Percentiles rank a stretch among this genome's conserved stretches.
These are phyloP conservation scores for Cryphonectria japonica DNA, from an alignment of 2,329 filamentous ascomycete species.

Conservation along the genomic window DNA sequence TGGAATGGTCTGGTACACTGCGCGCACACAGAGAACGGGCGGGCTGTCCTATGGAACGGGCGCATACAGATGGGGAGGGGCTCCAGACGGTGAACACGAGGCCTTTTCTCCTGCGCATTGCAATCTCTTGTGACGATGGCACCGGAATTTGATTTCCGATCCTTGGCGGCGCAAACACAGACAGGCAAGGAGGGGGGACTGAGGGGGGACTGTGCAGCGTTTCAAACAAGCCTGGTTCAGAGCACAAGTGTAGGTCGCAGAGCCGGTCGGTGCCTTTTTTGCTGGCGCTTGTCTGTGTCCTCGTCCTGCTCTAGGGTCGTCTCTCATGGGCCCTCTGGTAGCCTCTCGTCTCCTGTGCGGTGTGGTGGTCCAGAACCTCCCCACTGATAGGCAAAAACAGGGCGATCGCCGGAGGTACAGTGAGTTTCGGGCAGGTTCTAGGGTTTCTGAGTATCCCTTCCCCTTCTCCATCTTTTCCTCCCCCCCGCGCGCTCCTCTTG, in stretches of 20 bases:
- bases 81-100: background rate
- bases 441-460: background rate
- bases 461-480: background rate
- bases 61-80: background rate
- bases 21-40: constrained; percentile 10
- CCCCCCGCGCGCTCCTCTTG: constrained; percentile 14
- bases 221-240: constrained; percentile 4
- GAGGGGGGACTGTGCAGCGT: constrained; percentile 7
- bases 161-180: background rate
- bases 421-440: constrained; percentile 27
- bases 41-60: background rate
- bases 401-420: constrained; percentile 8
- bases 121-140: constrained; percentile 2
- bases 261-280: background rate
- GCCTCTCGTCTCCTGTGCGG: background rate
- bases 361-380: background rate
- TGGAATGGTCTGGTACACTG: background rate
- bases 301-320: background rate
- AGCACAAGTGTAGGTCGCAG: background rate
- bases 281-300: background rate
- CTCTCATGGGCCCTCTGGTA: background rate
- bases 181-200: background rate
- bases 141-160: background rate
- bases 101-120: background rate
- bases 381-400: constrained; percentile 13